phyloP scores from a whole-genome alignment of 148 eudicot species.

The Limonium bicolor region DNA sequence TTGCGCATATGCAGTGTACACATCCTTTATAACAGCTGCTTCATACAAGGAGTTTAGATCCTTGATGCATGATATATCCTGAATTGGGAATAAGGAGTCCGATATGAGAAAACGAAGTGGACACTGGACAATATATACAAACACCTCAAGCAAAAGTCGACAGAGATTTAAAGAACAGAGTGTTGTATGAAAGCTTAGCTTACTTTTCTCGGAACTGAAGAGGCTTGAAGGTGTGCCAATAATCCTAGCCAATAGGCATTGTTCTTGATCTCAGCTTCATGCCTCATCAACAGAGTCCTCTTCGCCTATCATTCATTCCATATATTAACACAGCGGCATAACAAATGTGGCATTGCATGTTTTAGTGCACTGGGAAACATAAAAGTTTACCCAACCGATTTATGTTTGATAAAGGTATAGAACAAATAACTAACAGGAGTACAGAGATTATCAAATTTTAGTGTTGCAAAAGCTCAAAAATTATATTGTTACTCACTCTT shows the following conservation, averaged over 20 bases:
- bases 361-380: no score
- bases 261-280: conserved; percentile 94
- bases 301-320: conserved; percentile 40
- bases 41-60: conserved; percentile 70
- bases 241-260: conserved; percentile 97
- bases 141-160: background rate
- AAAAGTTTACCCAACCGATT: no score
- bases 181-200: conserved; percentile 1
- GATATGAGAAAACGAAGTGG: background rate
- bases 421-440: no score
- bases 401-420: no score
- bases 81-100: background rate
- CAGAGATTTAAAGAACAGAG: background rate
- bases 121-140: background rate
- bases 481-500: conserved; percentile 77
- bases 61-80: conserved; percentile 89
- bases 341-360: no score
- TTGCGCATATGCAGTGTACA: conserved; percentile 73
- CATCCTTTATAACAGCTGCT: conserved; percentile 57
- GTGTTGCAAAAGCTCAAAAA: no score
- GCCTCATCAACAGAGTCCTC: conserved; percentile 86
- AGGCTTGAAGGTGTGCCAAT: conserved; percentile 84
- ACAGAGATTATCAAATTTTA: no score
- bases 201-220: conserved; percentile 88
- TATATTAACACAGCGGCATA: background rate